Percentiles rank a stretch among this genome's conserved stretches.
phyloP scores from a whole-genome alignment of 257 asterid genomes.

The Euphrasia confusa region DNA sequence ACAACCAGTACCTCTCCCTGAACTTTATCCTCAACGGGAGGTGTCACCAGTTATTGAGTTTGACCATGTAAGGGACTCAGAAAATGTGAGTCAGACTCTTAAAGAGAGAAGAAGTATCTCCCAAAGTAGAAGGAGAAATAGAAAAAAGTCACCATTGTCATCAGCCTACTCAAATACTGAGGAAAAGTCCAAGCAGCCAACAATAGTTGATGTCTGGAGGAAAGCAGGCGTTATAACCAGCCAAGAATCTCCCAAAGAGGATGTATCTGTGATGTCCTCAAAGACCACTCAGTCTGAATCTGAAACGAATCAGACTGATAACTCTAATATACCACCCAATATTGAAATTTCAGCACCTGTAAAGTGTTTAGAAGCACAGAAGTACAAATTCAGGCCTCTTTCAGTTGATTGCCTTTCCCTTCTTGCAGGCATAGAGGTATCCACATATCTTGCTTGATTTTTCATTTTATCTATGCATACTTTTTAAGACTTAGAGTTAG shows the following conservation, averaged over 20 bases:
- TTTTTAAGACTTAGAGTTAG: conserved; percentile 4
- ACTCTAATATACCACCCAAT: conserved; percentile 27
- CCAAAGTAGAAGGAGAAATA: conserved; percentile 40
- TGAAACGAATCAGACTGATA: conserved; percentile 35
- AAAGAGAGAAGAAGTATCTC: conserved; percentile 40
- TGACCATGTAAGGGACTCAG: conserved; percentile 39
- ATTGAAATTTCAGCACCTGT: conserved; percentile 51
- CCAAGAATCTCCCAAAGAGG: conserved; percentile 43
- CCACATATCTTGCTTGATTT: conserved; percentile 19
- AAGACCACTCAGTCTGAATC: conserved; percentile 35
- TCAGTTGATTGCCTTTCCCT: conserved; percentile 53
- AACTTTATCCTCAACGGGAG: conserved; percentile 53
- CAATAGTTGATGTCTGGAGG: conserved; percentile 49
- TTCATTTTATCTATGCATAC: conserved; percentile 6
- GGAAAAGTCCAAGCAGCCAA: conserved; percentile 67
- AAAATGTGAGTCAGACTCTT: conserved; percentile 44
- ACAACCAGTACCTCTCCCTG: conserved; percentile 57
- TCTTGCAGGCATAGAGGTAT: conserved; percentile 56
- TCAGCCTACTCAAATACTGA: conserved; percentile 40
- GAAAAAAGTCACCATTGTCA: conserved; percentile 36
- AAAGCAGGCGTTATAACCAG: conserved; percentile 54
- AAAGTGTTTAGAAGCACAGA: conserved; percentile 57
- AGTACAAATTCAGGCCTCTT: conserved; percentile 76
- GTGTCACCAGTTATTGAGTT: conserved; percentile 32
- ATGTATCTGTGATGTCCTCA: conserved; percentile 33